Base-by-base conservation (phyloP, 1,284 basidiomycete species). In the Inonotus hispidus region DNA sequence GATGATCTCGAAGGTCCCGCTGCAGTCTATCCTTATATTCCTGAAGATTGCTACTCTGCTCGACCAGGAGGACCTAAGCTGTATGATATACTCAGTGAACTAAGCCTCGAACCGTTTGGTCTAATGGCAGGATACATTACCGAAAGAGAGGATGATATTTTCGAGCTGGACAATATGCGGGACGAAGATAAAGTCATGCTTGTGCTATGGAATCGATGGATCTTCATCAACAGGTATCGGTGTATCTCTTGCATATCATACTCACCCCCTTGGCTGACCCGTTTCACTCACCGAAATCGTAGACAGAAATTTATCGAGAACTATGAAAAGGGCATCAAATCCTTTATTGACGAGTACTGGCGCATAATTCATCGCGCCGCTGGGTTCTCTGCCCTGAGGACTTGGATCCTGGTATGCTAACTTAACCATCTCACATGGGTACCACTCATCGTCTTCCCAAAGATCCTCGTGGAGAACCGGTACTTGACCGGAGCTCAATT, bases 141-240 rank as follows among this genome's bases (percentile, higher is more conserved):
- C 2, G 87, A 89, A 60, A 73, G 80, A 43, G 88, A 90, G 66
- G 89, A 89, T 58, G 87, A 88, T 64, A 76, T 90, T 0, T 88
- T 82, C 62, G 85, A 88, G 63, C 72, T 79, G 46, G 83, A 87
- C 63, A 82, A 87, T 66, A 72, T 89, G 4, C 74, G 76, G 29
- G 87, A 89, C 63, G 87, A 90, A 62, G 82, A 86, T 63, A 91
- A 90, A 69, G 82, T 88, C 3, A 85, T 91, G 76, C 80, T 84
- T 60, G 86, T 87, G 1, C 71, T 91, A 7, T 90, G 88, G 89
- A 80, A 76, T 21, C 71, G 89, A 59, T 91, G 87, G 88, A 86
- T 89, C 1, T 72, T 84, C 56, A 70, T 85, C 38, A 79, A 88
- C 66, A 71, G 82, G 87, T 43, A 43, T 14, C 16, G 7, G n/a